Conservation (phyloP, 345 rosid genomes). For the Laguncularia racemosa region DNA sequence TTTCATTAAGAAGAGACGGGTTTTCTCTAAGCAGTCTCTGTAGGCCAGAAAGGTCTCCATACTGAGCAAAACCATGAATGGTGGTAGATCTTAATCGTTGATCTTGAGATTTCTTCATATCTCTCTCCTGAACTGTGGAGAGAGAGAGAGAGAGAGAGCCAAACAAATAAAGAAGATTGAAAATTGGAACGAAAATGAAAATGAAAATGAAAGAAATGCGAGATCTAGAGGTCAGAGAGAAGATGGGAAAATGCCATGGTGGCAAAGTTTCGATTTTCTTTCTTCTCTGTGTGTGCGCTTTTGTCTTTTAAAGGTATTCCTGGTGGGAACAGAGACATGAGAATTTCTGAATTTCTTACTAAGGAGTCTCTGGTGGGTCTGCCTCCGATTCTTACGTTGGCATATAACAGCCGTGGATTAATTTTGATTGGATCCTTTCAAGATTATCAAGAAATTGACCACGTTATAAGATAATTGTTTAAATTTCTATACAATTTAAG, state of each 20-base stretch:
- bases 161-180: conserved; percentile 1
- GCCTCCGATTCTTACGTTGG: conserved; percentile 35
- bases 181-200: not conserved
- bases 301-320: too few relatives aligned
- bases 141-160: not conserved
- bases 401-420: too few relatives aligned
- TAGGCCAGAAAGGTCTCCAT: conserved; percentile 65
- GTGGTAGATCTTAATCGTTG: conserved; percentile 72
- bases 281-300: too few relatives aligned
- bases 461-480: too few relatives aligned
- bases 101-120: conserved; percentile 50
- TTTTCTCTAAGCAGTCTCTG: conserved; percentile 62
- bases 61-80: conserved; percentile 78
- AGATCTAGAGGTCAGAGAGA: too few relatives aligned
- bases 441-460: too few relatives aligned
- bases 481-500: too few relatives aligned
- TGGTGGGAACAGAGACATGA: too few relatives aligned
- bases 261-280: not conserved
- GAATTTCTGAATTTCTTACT: too few relatives aligned
- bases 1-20: conserved; percentile 75
- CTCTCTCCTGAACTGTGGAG: conserved; percentile 2
- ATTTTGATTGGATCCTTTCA: too few relatives aligned
- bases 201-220: too few relatives aligned
- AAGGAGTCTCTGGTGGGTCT: conserved; percentile 2
- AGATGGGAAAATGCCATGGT: conserved; percentile 1